These are phyloP conservation scores for Acacia pycnantha DNA, from an alignment of 331 rosid genomes.

Conservation along the genomic window DNA sequence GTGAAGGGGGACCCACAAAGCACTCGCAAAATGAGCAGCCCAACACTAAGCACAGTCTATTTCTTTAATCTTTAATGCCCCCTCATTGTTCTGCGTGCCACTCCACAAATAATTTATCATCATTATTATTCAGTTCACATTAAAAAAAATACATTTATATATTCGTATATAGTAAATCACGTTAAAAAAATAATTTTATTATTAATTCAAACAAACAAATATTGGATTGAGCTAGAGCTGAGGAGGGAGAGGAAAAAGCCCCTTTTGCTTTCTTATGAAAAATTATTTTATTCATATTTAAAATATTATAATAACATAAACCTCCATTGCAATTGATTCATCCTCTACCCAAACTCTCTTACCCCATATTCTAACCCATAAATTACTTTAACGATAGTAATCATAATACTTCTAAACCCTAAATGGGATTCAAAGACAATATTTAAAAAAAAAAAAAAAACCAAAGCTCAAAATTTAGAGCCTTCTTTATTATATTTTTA, in stretches of 20 bases:
- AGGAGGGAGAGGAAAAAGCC: background rate
- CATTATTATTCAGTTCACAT: too few species aligned
- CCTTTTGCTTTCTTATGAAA: too few species aligned
- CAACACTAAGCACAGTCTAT: background rate
- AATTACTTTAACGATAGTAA: background rate
- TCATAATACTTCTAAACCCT: slow-evolving; percentile 24
- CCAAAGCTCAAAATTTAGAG: slow-evolving; percentile 25
- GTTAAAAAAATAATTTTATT: too few species aligned
- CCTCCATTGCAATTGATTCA: background rate
- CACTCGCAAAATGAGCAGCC: slow-evolving; percentile 12
- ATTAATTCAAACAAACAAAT: too few species aligned
- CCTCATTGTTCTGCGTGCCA: background rate
- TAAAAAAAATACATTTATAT: too few species aligned
- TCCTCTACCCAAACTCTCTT: too few species aligned
- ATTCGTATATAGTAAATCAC: too few species aligned
- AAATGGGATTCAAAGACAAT: slow-evolving; percentile 28
- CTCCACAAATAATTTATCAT: background rate
- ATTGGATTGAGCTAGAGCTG: too few species aligned
- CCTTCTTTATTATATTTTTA: slow-evolving; percentile 49
- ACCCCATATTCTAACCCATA: background rate
- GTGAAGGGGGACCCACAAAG: background rate
- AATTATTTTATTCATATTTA: background rate
- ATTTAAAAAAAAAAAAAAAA: background rate
- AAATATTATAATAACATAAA: background rate
- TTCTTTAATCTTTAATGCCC: too few species aligned